Conservation (phyloP, 305 asterid genomes). For the Fraxinus angustifolia region DNA sequence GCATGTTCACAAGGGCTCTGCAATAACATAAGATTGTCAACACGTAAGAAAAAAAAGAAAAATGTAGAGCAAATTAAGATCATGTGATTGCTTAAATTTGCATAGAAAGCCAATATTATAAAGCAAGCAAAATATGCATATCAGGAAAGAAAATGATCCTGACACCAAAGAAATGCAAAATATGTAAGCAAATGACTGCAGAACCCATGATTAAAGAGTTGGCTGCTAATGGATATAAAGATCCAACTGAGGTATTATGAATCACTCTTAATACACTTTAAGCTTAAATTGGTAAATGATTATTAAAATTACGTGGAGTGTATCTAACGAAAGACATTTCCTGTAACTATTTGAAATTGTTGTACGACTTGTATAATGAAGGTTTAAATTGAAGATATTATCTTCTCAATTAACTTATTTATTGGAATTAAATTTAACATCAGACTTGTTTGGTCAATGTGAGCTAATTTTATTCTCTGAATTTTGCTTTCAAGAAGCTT, state of each 20-base stretch:
- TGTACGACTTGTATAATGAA: not conserved
- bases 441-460: not conserved
- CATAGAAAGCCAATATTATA: not conserved
- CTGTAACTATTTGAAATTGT: not conserved
- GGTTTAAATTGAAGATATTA: not conserved
- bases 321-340: not conserved
- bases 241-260: not conserved
- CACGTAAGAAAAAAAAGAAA: constrained; percentile 8
- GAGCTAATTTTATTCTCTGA: not conserved
- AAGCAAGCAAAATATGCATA: not conserved
- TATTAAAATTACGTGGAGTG: not conserved
- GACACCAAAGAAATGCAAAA: not conserved
- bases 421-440: not conserved
- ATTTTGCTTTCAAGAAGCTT: not conserved
- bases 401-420: not conserved
- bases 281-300: not conserved
- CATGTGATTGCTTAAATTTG: constrained; percentile 13
- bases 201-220: not conserved
- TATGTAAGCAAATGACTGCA: not conserved
- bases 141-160: not conserved
- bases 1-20: constrained; percentile 98
- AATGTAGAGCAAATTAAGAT: constrained; percentile 1
- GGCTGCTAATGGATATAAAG: not conserved
- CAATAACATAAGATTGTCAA: constrained; percentile 32
- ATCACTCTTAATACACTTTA: not conserved